Evolutionary conservation across 306 rosid species (phyloP).

Genomic region (Pyrus betulifolia): DNA sequence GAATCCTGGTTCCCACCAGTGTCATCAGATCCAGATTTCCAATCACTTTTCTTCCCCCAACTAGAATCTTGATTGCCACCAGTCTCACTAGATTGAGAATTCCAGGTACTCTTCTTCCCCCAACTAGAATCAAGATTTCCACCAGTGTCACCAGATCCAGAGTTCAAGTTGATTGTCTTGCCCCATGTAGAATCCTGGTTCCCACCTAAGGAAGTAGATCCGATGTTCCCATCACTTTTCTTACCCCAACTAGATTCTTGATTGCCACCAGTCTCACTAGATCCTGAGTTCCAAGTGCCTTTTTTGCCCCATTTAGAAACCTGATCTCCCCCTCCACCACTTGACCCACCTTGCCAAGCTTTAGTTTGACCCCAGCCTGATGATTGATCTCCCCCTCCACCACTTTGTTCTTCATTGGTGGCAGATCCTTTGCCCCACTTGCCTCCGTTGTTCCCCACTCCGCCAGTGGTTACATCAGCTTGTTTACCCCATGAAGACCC

Average conservation of each 20-base stretch:
- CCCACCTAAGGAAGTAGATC: conserved; percentile 18
- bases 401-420: not conserved
- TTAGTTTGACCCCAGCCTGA: not conserved
- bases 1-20: conserved; percentile 25
- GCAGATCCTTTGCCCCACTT: not conserved
- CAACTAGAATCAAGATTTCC: not conserved
- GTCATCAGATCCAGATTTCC: conserved; percentile 31
- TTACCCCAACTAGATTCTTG: conserved; percentile 29
- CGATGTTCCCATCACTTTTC: conserved; percentile 37
- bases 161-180: conserved; percentile 41
- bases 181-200: conserved; percentile 29
- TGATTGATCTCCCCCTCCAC: not conserved
- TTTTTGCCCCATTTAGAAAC: conserved; percentile 30
- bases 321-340: not conserved
- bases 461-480: not conserved
- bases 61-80: conserved; percentile 19
- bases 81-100: conserved; percentile 24
- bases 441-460: not conserved
- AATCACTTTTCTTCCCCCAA: conserved; percentile 37
- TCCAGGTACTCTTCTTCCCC: conserved; percentile 17
- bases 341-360: not conserved
- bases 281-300: conserved; percentile 18
- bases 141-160: conserved; percentile 12
- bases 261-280: conserved; percentile 20
- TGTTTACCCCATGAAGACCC: not conserved